These are phyloP conservation scores for Acarospora socialis DNA, from an alignment of 2,329 filamentous ascomycete genomes.

Conservation along the genomic window DNA sequence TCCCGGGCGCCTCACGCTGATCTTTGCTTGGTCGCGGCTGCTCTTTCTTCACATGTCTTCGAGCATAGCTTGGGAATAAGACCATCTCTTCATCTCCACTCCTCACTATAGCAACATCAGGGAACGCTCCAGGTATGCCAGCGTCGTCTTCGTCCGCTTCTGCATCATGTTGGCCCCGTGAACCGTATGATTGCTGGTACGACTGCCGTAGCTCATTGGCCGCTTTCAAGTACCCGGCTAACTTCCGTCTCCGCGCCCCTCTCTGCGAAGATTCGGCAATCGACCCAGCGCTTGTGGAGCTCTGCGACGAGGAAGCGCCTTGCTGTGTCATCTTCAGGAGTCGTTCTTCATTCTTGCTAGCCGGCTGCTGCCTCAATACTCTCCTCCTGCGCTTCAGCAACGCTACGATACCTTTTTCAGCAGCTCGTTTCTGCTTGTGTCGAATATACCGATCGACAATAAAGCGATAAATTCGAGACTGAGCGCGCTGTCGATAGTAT, in stretches of 20 bases:
- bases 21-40: conserved; percentile 19
- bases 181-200: conserved; percentile 43
- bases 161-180: conserved; percentile 33
- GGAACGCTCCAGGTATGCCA: conserved; percentile 61
- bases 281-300: background rate
- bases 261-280: conserved; percentile 37
- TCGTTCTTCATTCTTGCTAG: conserved; percentile 13
- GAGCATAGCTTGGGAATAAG: conserved; percentile 85
- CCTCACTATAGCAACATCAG: conserved; percentile 65
- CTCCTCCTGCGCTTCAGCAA: conserved; percentile 23
- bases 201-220: conserved; percentile 58
- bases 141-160: conserved; percentile 30
- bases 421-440: conserved; percentile 35
- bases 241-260: conserved; percentile 61
- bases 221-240: conserved; percentile 58
- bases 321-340: conserved; percentile 22
- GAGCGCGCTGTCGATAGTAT: conserved; percentile 52
- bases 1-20: conserved; percentile 25
- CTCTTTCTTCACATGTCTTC: conserved; percentile 46
- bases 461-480: conserved; percentile 63
- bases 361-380: conserved; percentile 16
- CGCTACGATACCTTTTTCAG: conserved; percentile 33
- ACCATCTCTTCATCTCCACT: conserved; percentile 85
- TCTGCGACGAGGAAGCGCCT: conserved; percentile 12
- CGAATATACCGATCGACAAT: conserved; percentile 51